Evolutionary conservation across 2,329 filamentous ascomycete genomes (phyloP).

Genomic region (Nigrospora sphaerica): DNA sequence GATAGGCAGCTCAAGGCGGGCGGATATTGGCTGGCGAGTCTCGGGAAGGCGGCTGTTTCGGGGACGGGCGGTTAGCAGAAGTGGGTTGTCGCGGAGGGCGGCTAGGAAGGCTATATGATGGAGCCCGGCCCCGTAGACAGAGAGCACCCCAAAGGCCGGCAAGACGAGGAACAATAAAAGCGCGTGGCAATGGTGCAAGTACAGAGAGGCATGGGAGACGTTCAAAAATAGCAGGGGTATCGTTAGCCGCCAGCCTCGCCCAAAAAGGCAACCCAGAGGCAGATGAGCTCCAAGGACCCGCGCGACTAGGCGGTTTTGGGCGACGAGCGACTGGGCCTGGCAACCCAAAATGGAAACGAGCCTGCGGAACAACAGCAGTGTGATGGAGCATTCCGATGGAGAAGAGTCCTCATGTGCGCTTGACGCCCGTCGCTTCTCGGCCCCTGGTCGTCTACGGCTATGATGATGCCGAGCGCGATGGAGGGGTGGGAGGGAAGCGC

Average conservation of each 20-base stretch:
- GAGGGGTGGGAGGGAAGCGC: too few species aligned
- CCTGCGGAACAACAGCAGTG: too few species aligned
- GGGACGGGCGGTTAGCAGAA: conserved; percentile 36
- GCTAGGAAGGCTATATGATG: conserved; percentile 16
- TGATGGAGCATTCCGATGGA: too few species aligned
- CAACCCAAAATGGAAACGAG: too few species aligned
- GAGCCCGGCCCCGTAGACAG: background rate
- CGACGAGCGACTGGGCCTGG: too few species aligned
- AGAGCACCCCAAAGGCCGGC: too few species aligned
- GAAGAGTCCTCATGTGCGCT: too few species aligned
- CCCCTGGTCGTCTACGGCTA: too few species aligned
- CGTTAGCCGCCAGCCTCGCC: conserved; percentile 28
- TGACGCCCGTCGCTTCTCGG: too few species aligned
- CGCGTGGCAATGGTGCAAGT: conserved; percentile 4
- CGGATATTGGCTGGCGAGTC: conserved; percentile 43
- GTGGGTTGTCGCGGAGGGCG: conserved; percentile 22
- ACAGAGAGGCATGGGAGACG: background rate
- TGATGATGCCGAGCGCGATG: too few species aligned
- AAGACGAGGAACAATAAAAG: too few species aligned
- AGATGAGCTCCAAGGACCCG: background rate
- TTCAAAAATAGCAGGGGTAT: conserved; percentile 25
- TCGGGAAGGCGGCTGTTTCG: conserved; percentile 41
- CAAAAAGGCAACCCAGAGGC: conserved; percentile 1
- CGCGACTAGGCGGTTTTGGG: too few species aligned
- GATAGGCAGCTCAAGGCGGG: conserved; percentile 30